Evolutionary conservation across 164 flowering plant genomes (phyloP), one percentile per base, ranked within the genome.

Genomic region (Nymphaea colorata): DNA sequence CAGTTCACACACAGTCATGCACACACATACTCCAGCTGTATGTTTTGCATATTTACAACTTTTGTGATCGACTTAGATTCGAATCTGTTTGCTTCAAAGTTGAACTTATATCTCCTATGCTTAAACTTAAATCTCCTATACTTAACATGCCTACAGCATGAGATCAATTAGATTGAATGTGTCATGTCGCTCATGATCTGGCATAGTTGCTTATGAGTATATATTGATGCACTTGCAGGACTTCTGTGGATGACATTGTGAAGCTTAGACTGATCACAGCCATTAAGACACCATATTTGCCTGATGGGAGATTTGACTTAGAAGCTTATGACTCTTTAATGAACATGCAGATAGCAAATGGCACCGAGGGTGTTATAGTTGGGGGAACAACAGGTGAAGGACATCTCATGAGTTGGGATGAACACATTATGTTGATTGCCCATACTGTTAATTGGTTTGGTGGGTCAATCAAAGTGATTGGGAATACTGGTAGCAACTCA

Each of bases 371-470:
- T 41, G 81, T 92, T 61, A 83, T 92, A 65, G 95, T 92, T 16
- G 98, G 96, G 64, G 98, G 98, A 59, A 88, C 96, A 43, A 90
- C 98, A 7, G 98, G 98, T 62, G 98, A 92, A 75, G 98, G 98
- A 44, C 98, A 92, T 59, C 75, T 92, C 62, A 92, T 92, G 98
- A 88, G 90, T 74, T 92, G 96, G 98, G 98, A 90, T 69, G 96
- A 92, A 72, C 96, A 90, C 73, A 88, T 92, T 63, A 92, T 90
- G 96, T 96, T 92, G 36, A 92, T 92, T 64, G 98, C 90, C 61
- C 98, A 88, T 77, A 90, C 98, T 2, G 90, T 15, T 3, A 45
- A 44, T 74, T 89, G 89, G 75, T 92, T 88, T 72, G 96, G 98
- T 25, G 85, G 82, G 43, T 78, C 84, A n/a, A 75, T 92, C 66